Evolutionary conservation across 2,329 filamentous ascomycete genomes (phyloP).

Genomic region (Botrytis medusae): DNA sequence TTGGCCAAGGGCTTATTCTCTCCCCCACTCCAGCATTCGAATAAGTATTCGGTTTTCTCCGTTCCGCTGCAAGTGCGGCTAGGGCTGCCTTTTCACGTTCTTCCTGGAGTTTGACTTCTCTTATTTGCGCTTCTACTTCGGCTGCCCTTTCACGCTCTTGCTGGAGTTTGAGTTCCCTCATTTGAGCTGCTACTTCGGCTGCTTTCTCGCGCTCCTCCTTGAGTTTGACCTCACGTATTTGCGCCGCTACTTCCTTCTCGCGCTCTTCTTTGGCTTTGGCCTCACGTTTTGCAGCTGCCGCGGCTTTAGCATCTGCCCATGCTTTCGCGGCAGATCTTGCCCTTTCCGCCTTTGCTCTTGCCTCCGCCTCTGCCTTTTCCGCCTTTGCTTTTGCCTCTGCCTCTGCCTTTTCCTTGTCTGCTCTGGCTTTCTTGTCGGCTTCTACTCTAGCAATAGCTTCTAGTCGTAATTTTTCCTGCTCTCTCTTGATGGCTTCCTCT

Average conservation of each 20-base stretch:
- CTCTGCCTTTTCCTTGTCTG: slow-evolving; percentile 5
- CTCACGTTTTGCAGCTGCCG: slow-evolving; percentile 30
- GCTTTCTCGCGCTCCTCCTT: slow-evolving; percentile 8
- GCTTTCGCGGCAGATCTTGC: slow-evolving; percentile 23
- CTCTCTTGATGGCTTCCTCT: slow-evolving; percentile 17
- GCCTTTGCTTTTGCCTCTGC: slow-evolving; percentile 32
- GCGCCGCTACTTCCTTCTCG: slow-evolving; percentile 25
- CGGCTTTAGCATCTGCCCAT: slow-evolving; percentile 7
- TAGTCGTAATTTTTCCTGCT: slow-evolving; percentile 36
- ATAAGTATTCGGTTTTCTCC: slow-evolving; percentile 47
- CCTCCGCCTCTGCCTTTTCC: neutral
- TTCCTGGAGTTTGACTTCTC: neutral
- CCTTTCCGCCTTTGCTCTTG: slow-evolving; percentile 36
- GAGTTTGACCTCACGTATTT: slow-evolving; percentile 41
- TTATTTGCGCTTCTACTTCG: neutral
- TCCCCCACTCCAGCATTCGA: slow-evolving; percentile 66
- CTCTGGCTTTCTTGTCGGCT: slow-evolving; percentile 28
- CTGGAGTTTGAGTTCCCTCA: neutral
- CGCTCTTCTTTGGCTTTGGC: slow-evolving; percentile 29
- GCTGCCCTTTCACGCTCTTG: slow-evolving; percentile 1
- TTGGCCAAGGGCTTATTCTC: slow-evolving; percentile 69
- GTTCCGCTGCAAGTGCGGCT: slow-evolving; percentile 27
- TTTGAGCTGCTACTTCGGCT: neutral
- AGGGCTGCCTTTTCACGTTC: slow-evolving; percentile 30
- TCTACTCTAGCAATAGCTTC: slow-evolving; percentile 26